phyloP scores from a whole-genome alignment of 768 basidiomycete genomes.

The Tulasnella sp. region DNA sequence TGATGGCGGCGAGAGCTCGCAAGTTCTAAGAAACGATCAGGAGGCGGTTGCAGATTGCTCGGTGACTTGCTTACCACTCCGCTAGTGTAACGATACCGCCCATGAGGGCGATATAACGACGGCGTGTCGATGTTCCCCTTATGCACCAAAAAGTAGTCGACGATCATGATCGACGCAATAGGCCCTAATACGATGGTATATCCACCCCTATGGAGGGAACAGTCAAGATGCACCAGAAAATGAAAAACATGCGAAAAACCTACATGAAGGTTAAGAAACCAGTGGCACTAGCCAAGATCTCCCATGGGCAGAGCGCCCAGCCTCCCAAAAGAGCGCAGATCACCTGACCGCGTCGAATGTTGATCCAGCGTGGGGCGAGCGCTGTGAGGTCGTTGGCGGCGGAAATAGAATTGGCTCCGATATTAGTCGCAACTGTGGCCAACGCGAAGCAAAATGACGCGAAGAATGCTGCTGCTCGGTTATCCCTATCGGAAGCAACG shows the following conservation, averaged over 20 bases:
- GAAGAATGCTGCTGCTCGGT: constrained; percentile 78
- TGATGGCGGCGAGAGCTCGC: constrained; percentile 58
- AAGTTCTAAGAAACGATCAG: constrained; percentile 47
- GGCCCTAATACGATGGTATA: constrained; percentile 82
- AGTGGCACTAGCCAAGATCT: constrained; percentile 55
- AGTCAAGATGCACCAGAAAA: too few species aligned
- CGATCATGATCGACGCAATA: constrained; percentile 62
- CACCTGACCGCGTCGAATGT: constrained; percentile 66
- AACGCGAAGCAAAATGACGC: constrained; percentile 60
- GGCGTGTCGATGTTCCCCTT: constrained; percentile 62
- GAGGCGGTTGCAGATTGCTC: not conserved
- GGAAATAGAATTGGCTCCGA: constrained; percentile 63
- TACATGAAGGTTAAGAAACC: constrained; percentile 63
- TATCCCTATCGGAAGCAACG: constrained; percentile 45
- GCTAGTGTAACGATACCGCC: constrained; percentile 62
- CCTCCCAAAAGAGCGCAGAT: constrained; percentile 72
- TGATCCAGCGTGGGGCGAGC: constrained; percentile 53
- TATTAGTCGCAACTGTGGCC: constrained; percentile 53
- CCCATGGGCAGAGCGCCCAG: constrained; percentile 81
- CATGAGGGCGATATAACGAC: constrained; percentile 68
- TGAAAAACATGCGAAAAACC: not conserved
- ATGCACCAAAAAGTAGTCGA: constrained; percentile 67
- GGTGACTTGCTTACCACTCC: constrained; percentile 45
- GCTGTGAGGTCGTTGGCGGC: constrained; percentile 81
- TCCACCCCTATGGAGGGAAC: constrained; percentile 28